A percentile compares a stretch with the other conserved stretches of the same genome.
phyloP scores from a whole-genome alignment of 176 grass and related monocot genomes.

The Bolboschoenus planiculmis region DNA sequence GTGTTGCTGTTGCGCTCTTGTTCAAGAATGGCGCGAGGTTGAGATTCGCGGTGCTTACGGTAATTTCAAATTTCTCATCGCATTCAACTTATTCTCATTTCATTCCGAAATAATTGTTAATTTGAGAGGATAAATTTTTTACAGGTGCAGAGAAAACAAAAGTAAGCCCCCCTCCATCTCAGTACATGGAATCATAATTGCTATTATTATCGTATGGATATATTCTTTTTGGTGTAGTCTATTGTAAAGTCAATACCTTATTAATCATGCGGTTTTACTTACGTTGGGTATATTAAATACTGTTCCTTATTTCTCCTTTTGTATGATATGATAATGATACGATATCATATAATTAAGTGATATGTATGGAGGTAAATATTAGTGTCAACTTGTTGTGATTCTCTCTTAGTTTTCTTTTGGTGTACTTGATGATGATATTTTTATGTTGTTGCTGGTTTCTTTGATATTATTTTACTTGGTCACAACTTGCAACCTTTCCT shows the following conservation, averaged over 20 bases:
- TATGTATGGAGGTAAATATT: not conserved
- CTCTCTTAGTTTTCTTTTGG: not conserved
- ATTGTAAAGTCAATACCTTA: constrained; percentile 22
- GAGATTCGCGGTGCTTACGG: constrained; percentile 66
- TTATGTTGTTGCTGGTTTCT: not conserved
- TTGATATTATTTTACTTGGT: not conserved
- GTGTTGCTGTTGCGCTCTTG: constrained; percentile 92
- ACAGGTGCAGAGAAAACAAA: constrained; percentile 59
- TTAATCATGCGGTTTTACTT: not conserved
- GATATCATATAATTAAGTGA: not conserved
- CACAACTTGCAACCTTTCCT: not conserved
- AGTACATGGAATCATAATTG: constrained; percentile 73
- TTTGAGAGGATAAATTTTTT: not conserved
- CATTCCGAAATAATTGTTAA: not conserved
- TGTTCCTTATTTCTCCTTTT: not conserved
- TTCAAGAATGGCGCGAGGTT: constrained; percentile 98
- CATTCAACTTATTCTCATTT: not conserved
- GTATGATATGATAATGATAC: not conserved
- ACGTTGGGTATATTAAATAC: constrained; percentile 1
- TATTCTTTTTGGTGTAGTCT: constrained; percentile 9
- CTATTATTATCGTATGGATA: not conserved
- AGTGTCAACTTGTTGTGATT: not conserved
- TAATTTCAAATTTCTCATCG: constrained; percentile 12
- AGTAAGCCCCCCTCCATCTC: constrained; percentile 48
- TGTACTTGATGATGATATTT: not conserved